Evolutionary conservation across 176 grass and related monocot species (phyloP).

Genomic region (Eleusine coracana): DNA sequence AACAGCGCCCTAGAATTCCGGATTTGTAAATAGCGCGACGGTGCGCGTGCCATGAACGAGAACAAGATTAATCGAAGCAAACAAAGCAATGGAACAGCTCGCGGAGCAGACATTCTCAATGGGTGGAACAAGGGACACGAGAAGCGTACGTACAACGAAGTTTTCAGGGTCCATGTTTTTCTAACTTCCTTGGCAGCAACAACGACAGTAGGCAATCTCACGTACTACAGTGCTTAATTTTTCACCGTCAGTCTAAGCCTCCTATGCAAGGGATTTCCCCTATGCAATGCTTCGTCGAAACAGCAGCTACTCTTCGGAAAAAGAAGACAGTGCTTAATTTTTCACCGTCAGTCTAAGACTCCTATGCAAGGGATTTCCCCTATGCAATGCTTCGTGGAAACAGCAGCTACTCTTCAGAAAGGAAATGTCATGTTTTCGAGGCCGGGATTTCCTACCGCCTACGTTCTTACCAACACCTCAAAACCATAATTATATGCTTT

Average conservation of each 20-base stretch:
- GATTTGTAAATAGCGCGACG: background rate
- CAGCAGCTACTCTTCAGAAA: too few relatives aligned
- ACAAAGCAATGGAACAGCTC: slow-evolving; percentile 21
- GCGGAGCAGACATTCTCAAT: slow-evolving; percentile 48
- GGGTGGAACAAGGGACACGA: slow-evolving; percentile 18
- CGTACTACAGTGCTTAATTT: too few relatives aligned
- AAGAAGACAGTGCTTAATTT: background rate
- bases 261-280: too few relatives aligned
- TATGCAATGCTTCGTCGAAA: too few relatives aligned
- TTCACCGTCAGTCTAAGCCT: background rate
- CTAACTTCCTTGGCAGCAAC: background rate
- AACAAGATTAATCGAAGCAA: background rate
- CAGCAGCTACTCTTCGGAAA: too few relatives aligned
- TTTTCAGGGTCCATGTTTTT: slow-evolving; percentile 37
- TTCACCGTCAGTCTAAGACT: background rate
- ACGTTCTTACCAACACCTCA: background rate
- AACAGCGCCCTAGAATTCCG: slow-evolving; percentile 25
- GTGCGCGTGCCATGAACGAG: slow-evolving; percentile 24
- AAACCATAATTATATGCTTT: too few relatives aligned
- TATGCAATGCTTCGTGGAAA: too few relatives aligned
- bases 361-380: too few relatives aligned
- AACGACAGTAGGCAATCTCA: background rate
- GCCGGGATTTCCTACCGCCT: background rate
- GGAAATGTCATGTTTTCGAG: too few relatives aligned
- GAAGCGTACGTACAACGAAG: slow-evolving; percentile 33